Percentiles rank a stretch among this genome's conserved stretches.
These are phyloP conservation scores for Boletus reticuloceps DNA, from an alignment of 768 basidiomycete species.

Conservation along the genomic window DNA sequence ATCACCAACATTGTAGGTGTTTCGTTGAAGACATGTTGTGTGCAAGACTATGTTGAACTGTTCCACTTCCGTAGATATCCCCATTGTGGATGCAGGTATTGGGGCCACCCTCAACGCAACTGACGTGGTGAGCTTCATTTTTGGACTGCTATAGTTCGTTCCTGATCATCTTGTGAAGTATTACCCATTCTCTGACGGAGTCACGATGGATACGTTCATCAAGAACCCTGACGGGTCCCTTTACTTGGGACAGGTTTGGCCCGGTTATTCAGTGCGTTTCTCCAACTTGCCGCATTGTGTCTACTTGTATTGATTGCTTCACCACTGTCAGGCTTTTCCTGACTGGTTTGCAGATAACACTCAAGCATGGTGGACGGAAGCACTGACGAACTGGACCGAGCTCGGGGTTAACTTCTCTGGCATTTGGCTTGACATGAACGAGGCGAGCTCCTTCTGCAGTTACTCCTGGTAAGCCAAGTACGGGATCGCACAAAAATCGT, in stretches of 20 bases:
- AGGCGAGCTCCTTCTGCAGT: conserved; percentile 61
- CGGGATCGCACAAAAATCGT: neutral
- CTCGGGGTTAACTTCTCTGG: conserved; percentile 58
- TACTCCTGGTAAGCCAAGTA: conserved; percentile 47
- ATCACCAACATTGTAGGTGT: conserved; percentile 30
- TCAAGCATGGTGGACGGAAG: conserved; percentile 59
- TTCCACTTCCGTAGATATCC: conserved; percentile 47
- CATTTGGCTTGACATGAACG: conserved; percentile 73
- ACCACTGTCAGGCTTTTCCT: conserved; percentile 46
- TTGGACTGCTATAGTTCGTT: neutral
- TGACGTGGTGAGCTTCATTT: conserved; percentile 50
- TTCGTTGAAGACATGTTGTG: neutral
- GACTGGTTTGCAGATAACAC: conserved; percentile 60
- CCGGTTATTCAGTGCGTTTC: conserved; percentile 59
- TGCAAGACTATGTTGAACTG: neutral
- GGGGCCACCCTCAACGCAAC: conserved; percentile 55
- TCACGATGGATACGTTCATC: conserved; percentile 63
- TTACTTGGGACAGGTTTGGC: conserved; percentile 77
- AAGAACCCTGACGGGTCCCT: conserved; percentile 73
- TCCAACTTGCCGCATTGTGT: neutral
- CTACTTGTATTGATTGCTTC: neutral
- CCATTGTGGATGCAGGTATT: conserved; percentile 67
- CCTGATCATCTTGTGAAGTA: conserved; percentile 43
- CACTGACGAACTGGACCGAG: conserved; percentile 51
- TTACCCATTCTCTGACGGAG: conserved; percentile 61